Evolutionary conservation across 306 rosid genomes (phyloP), one percentile per base, ranked within the genome.

Genomic region (Cyamopsis tetragonoloba): DNA sequence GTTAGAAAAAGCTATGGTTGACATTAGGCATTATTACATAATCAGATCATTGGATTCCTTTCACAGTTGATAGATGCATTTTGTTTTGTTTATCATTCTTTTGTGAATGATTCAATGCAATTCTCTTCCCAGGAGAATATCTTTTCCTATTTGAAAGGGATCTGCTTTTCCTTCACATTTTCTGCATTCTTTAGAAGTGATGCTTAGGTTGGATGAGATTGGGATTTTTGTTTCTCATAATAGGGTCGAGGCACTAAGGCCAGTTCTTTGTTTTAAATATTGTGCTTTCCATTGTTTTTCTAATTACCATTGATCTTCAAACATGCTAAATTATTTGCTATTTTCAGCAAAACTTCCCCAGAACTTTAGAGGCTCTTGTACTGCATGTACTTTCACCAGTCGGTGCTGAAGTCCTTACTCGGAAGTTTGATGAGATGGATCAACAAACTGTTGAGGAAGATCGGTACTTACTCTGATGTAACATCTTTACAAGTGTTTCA

Each of bases 391-490:
- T 91, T 76, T 84, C 97, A 57, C 99, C 97, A 0, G 77, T 88
- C 60, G 96, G 92, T 57, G 86, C 91, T 14, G 99, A 95, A 81
- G 91, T 91, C 56, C 96, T 91, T 74, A 88, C 95, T 27, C 71
- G 81, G 35, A 88, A 91, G 84, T 95, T 95, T 79, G 99, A 95
- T 37, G 89, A 85, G 84, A 89, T 91, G 82, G 97, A 95, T 79
- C 83, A 70, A 76, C 84, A 35, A 53, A 85, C 54, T 66, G 70
- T 80, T 5, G 85, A 72, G 76, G 83, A 83, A 72, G 99, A 91
- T 35, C 77, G 95, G 99, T 91, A 80, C 66, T 51, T 75, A 62
- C 69, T 67, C 6, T n/a, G 62, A 27, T 72, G 38, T 14, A 61
- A 35, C 70, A 43, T 74, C 47, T 75, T 58, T 44, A 37, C 8